A percentile compares a stretch with the other conserved stretches of the same genome.
These are phyloP conservation scores for Kentomonas sorsogonicus DNA, from an alignment of 208 protist genomes.

Conservation along the genomic window DNA sequence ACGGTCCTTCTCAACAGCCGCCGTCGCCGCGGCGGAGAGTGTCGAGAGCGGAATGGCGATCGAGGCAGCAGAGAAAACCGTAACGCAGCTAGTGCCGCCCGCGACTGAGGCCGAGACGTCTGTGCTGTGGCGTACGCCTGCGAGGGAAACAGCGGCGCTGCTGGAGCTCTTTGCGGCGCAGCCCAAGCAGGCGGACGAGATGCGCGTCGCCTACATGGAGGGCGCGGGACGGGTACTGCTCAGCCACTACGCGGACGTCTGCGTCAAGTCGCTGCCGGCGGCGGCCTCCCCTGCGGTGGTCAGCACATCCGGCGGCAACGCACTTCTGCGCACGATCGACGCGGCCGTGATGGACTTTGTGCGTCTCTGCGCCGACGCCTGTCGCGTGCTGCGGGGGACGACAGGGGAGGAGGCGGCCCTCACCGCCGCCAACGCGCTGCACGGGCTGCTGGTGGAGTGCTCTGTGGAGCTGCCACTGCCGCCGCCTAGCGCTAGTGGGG, in stretches of 20 bases:
- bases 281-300: background rate
- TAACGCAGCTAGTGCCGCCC: slow-evolving; percentile 11
- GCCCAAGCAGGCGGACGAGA: slow-evolving; percentile 42
- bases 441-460: slow-evolving; percentile 46
- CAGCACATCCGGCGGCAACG: background rate
- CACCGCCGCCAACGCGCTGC: slow-evolving; percentile 50
- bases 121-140: too few relatives aligned
- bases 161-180: slow-evolving; percentile 17
- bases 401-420: slow-evolving; percentile 42
- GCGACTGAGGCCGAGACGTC: too few relatives aligned
- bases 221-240: slow-evolving; percentile 44
- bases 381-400: slow-evolving; percentile 36
- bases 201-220: slow-evolving; percentile 54
- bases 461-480: too few relatives aligned
- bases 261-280: slow-evolving; percentile 2
- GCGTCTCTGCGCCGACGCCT: slow-evolving; percentile 33
- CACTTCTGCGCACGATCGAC: too few relatives aligned
- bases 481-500: too few relatives aligned
- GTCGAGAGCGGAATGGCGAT: too few relatives aligned
- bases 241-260: slow-evolving; percentile 44
- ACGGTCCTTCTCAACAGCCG: too few relatives aligned
- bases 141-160: too few relatives aligned
- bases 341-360: slow-evolving; percentile 34
- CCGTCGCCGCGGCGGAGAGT: too few relatives aligned
- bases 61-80: too few relatives aligned